Conservation (phyloP, 495 filamentous ascomycete genomes). For the Hypoxylon intermedium region DNA sequence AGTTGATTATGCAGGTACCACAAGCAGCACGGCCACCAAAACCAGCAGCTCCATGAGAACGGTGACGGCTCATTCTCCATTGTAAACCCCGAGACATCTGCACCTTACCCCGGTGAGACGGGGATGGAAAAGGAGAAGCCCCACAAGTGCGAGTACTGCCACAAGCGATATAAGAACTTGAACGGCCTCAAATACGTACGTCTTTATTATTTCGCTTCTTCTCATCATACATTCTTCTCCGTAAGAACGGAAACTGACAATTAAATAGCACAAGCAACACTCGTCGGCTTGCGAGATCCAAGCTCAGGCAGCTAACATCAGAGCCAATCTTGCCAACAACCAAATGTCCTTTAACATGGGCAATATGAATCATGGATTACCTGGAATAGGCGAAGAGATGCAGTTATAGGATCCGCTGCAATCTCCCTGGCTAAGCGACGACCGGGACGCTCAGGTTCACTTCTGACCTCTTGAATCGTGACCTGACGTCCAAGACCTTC, state of each 20-base stretch:
- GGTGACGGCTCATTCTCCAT: conserved; percentile 97
- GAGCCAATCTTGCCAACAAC: conserved; percentile 44
- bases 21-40: conserved; percentile 90
- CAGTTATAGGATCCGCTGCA: conserved; percentile 42
- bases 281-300: conserved; percentile 73
- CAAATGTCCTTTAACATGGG: conserved; percentile 43
- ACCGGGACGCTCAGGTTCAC: background rate
- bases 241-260: conserved; percentile 38
- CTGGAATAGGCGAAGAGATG: conserved; percentile 58
- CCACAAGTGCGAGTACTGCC: conserved; percentile 93
- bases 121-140: conserved; percentile 99
- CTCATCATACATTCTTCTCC: too few relatives aligned
- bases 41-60: conserved; percentile 94
- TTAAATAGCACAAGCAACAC: conserved; percentile 74
- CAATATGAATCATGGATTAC: conserved; percentile 43
- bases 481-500: conserved; percentile 8
- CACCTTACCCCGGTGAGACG: conserved; percentile 91
- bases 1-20: conserved; percentile 63
- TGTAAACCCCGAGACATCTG: conserved; percentile 92
- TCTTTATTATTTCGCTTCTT: background rate
- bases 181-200: conserved; percentile 90
- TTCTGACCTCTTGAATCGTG: conserved; percentile 16
- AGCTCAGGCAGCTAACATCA: conserved; percentile 49
- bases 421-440: background rate
- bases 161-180: conserved; percentile 98